Conservation (phyloP, 169 alveolate species). For the Condylostoma magnum region DNA sequence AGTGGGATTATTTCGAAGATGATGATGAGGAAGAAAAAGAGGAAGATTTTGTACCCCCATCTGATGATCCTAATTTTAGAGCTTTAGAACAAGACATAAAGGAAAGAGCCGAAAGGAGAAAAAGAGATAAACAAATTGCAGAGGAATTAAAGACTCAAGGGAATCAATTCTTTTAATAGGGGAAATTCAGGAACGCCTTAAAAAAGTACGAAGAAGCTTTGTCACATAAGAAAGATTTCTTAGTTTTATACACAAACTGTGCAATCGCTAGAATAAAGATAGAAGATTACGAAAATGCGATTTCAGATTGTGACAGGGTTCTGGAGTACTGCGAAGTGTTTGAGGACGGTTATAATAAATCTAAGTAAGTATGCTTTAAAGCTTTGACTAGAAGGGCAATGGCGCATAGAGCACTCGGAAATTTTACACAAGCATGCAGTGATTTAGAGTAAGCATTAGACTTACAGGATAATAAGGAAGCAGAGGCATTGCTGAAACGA, state of each 20-base stretch:
- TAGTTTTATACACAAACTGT: conserved; percentile 82
- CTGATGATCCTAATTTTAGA: conserved; percentile 83
- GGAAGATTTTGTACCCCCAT: conserved; percentile 76
- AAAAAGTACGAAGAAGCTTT: conserved; percentile 79
- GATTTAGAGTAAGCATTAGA: conserved; percentile 74
- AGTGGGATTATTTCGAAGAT: conserved; percentile 82
- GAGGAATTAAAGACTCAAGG: conserved; percentile 76
- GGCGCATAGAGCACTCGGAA: conserved; percentile 69
- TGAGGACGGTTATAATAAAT: conserved; percentile 76
- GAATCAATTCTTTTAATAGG: conserved; percentile 68
- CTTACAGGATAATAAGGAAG: background rate
- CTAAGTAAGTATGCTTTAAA: conserved; percentile 72
- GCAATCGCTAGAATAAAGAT: conserved; percentile 80
- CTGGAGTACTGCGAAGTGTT: conserved; percentile 83
- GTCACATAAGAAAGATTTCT: conserved; percentile 68
- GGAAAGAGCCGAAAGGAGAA: conserved; percentile 68
- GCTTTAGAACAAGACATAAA: conserved; percentile 85
- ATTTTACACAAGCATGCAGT: conserved; percentile 64
- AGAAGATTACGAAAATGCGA: conserved; percentile 73
- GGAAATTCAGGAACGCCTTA: conserved; percentile 79
- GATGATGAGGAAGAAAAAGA: conserved; percentile 79
- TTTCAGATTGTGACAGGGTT: conserved; percentile 78
- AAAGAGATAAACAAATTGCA: conserved; percentile 68
- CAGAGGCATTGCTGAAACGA: background rate
- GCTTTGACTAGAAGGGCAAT: conserved; percentile 82